Conservation (phyloP, 2,329 filamentous ascomycete species). For the Eutypa lata region DNA sequence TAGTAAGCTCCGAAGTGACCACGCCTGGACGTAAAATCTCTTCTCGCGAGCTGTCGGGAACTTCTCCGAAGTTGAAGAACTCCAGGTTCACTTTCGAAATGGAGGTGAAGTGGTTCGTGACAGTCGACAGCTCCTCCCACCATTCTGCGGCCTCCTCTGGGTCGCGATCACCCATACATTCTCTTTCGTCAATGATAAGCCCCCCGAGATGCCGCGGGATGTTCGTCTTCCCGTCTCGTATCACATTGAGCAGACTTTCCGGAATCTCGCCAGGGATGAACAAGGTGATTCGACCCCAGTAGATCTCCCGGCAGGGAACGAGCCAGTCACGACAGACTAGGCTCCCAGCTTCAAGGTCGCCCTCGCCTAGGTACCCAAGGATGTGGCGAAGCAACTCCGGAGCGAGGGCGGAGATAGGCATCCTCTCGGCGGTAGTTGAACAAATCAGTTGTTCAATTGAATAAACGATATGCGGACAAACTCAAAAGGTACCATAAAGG, state of each 20-base stretch:
- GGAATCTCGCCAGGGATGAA: background rate
- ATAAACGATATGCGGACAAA: too few species aligned
- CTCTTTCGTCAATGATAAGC: background rate
- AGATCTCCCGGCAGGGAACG: background rate
- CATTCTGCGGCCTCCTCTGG: background rate
- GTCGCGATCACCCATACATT: background rate
- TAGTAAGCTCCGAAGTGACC: background rate
- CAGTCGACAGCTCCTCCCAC: background rate
- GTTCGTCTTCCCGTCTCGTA: background rate
- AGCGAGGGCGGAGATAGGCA: background rate
- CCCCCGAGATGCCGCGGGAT: background rate
- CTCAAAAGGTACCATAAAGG: too few species aligned
- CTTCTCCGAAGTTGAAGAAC: background rate
- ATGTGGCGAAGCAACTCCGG: background rate
- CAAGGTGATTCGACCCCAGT: background rate
- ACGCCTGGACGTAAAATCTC: background rate
- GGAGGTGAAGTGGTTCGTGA: background rate
- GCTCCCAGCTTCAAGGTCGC: background rate
- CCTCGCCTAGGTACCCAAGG: background rate
- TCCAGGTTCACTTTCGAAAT: background rate
- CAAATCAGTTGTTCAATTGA: background rate
- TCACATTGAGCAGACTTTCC: background rate
- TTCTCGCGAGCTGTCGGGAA: background rate
- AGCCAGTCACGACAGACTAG: background rate
- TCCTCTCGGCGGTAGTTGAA: background rate